Conservation (phyloP, 306 rosid genomes). For the Vigna angularis region DNA sequence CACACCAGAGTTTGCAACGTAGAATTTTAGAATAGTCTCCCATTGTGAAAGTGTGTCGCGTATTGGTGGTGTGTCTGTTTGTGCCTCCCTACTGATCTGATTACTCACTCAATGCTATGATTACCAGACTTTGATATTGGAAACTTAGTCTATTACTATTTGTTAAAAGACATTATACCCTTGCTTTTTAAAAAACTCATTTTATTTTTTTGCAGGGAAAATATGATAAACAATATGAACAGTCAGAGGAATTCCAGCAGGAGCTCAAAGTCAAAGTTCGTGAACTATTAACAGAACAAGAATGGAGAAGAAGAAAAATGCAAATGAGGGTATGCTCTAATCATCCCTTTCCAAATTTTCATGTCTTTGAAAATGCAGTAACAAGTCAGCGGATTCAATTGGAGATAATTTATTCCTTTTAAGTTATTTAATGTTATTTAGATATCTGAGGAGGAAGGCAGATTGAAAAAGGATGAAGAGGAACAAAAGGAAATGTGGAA, state of each 20-base stretch:
- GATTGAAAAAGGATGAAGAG: constrained; percentile 95
- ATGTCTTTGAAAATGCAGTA: constrained; percentile 7
- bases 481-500: constrained; percentile 98
- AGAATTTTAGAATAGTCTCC: constrained; percentile 34
- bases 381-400: constrained; percentile 16
- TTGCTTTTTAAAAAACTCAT: constrained; percentile 24
- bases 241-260: constrained; percentile 83
- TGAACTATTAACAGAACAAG: constrained; percentile 94
- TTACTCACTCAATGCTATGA: constrained; percentile 20
- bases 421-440: constrained; percentile 48
- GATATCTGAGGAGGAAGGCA: constrained; percentile 99
- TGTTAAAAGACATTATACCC: constrained; percentile 19
- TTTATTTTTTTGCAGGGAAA: constrained; percentile 69
- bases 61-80: constrained; percentile 21
- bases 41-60: constrained; percentile 1
- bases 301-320: constrained; percentile 99
- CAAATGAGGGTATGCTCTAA: constrained; percentile 87
- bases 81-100: constrained; percentile 29
- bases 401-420: constrained; percentile 19
- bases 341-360: constrained; percentile 2
- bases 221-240: constrained; percentile 86
- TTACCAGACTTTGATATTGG: constrained; percentile 20
- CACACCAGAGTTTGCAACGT: constrained; percentile 21
- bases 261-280: constrained; percentile 91
- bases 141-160: constrained; percentile 6